A percentile compares a stretch with the other conserved stretches of the same genome.
These are phyloP conservation scores for Przewalskia tangutica DNA, from an alignment of 257 asterid genomes.

Conservation along the genomic window DNA sequence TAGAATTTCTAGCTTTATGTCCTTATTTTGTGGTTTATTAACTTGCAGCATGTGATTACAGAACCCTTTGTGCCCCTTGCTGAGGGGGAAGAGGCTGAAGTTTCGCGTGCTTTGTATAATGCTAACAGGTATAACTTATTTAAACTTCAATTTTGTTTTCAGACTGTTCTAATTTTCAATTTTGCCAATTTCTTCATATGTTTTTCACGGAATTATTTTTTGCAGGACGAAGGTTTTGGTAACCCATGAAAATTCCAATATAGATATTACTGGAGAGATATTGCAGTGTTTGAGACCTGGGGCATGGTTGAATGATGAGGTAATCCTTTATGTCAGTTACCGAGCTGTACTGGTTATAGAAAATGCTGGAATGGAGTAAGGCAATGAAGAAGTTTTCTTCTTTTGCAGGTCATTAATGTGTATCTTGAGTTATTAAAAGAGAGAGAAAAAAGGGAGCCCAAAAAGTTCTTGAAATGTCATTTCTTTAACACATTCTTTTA, in stretches of 20 bases:
- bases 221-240: conserved; percentile 55
- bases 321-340: conserved; percentile 10
- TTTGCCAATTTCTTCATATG: background rate
- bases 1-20: background rate
- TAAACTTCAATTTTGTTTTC: background rate
- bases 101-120: conserved; percentile 34
- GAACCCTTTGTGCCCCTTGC: conserved; percentile 71
- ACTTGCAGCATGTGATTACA: conserved; percentile 35
- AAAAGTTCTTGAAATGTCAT: conserved; percentile 80
- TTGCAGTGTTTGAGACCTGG: conserved; percentile 66
- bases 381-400: background rate
- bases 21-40: conserved; percentile 7
- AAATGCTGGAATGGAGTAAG: background rate
- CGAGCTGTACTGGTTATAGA: background rate
- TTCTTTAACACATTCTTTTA: conserved; percentile 81
- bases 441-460: conserved; percentile 74
- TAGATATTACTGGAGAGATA: conserved; percentile 65
- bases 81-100: conserved; percentile 41
- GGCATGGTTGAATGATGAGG: conserved; percentile 97
- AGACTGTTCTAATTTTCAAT: background rate
- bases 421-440: conserved; percentile 85
- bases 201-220: background rate
- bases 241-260: conserved; percentile 53
- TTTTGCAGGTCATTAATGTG: conserved; percentile 74
- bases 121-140: conserved; percentile 31